Conservation (phyloP, 305 asterid genomes). For the Nicotiana rustica region DNA sequence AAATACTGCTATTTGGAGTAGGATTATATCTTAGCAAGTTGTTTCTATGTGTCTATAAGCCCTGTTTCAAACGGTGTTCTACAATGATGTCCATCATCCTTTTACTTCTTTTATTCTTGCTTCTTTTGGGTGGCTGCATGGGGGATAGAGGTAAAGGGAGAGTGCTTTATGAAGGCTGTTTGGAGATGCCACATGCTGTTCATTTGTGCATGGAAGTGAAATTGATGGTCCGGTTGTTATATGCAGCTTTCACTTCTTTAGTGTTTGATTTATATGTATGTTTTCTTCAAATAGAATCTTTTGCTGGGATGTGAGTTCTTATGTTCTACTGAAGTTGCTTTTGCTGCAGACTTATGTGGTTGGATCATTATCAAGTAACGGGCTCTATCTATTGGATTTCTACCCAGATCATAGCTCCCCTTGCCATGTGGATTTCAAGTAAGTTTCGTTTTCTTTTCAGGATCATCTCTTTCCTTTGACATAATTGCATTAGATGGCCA, state of each 20-base stretch:
- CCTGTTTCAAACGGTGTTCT: neutral
- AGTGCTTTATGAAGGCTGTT: slow-evolving; percentile 6
- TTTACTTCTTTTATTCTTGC: slow-evolving; percentile 2
- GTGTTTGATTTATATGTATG: slow-evolving; percentile 13
- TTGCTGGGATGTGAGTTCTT: slow-evolving; percentile 23
- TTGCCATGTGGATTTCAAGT: slow-evolving; percentile 81
- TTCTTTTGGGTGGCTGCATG: neutral
- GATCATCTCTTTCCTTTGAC: slow-evolving; percentile 10
- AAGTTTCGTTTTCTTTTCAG: slow-evolving; percentile 42
- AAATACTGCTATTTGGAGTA: neutral
- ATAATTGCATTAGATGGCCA: slow-evolving; percentile 30
- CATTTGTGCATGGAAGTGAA: neutral
- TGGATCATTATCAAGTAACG: slow-evolving; percentile 77
- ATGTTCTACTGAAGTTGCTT: slow-evolving; percentile 5
- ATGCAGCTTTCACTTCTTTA: neutral
- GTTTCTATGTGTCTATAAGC: neutral
- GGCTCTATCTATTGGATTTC: slow-evolving; percentile 89
- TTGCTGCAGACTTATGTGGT: slow-evolving; percentile 74
- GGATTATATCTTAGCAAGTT: neutral
- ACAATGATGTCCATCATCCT: slow-evolving; percentile 8
- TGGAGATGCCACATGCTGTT: slow-evolving; percentile 16
- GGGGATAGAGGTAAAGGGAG: neutral
- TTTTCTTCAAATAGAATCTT: slow-evolving; percentile 23
- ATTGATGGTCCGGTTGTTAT: slow-evolving; percentile 9
- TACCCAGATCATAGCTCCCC: slow-evolving; percentile 79